Evolutionary conservation across 1,284 basidiomycete genomes (phyloP).

Genomic region (Lentinus polychrous): DNA sequence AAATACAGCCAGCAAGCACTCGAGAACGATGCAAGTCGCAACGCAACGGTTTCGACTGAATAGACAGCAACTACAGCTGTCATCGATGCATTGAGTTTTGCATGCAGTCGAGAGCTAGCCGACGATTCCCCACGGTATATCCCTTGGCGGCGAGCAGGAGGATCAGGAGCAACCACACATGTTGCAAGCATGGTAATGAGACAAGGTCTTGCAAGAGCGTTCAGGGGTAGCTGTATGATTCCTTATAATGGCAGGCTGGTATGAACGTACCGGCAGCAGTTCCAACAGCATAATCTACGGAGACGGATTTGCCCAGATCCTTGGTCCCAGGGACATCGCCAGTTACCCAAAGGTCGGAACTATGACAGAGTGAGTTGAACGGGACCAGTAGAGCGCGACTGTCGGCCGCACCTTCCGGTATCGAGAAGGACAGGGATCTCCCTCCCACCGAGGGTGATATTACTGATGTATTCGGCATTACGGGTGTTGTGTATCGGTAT

Average conservation of each 20-base stretch:
- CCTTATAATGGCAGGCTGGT: neutral
- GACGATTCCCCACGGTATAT: no score
- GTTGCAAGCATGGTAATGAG: no score
- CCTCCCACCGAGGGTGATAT: conserved; percentile 30
- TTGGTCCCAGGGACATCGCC: conserved; percentile 38
- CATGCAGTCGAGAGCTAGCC: no score
- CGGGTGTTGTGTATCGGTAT: conserved; percentile 47
- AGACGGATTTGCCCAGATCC: conserved; percentile 50
- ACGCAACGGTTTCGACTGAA: no score
- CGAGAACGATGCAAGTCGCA: no score
- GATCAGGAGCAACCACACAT: no score
- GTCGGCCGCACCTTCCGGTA: conserved; percentile 28
- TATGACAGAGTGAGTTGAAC: conserved; percentile 17
- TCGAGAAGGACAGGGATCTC: conserved; percentile 32
- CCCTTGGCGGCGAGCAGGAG: no score
- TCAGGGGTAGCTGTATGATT: no score
- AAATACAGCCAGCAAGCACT: no score
- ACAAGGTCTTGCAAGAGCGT: no score
- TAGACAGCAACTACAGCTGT: no score
- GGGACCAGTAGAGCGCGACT: neutral
- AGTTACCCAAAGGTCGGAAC: conserved; percentile 63
- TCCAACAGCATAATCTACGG: conserved; percentile 64
- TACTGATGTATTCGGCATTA: conserved; percentile 32
- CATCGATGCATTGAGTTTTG: no score
- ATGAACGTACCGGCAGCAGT: conserved; percentile 44